phyloP scores from a whole-genome alignment of 177 flowering plant species.

The Tripterygium wilfordii region DNA sequence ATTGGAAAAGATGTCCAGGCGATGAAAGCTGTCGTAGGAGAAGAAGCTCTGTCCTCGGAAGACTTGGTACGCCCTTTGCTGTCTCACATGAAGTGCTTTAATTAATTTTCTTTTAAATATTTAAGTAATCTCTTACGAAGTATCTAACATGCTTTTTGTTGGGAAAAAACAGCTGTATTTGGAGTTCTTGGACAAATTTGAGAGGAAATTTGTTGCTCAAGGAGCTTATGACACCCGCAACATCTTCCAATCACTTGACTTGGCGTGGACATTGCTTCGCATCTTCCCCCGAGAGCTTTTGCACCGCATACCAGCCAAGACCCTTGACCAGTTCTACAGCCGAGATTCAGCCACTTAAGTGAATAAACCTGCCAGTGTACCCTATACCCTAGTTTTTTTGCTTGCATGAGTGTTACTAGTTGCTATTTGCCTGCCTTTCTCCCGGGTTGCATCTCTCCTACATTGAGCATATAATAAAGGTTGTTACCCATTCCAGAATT shows the following conservation, averaged over 20 bases:
- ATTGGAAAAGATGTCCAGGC: slow-evolving; percentile 99
- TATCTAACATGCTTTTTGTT: background rate
- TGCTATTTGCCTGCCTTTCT: no score
- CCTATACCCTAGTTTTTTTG: background rate
- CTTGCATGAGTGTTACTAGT: no score
- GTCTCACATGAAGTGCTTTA: background rate
- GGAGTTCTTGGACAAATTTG: slow-evolving; percentile 93
- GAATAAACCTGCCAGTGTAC: slow-evolving; percentile 48
- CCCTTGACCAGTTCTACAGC: slow-evolving; percentile 79
- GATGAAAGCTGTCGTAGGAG: slow-evolving; percentile 99
- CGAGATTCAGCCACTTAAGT: slow-evolving; percentile 62
- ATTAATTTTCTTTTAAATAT: background rate
- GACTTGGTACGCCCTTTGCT: slow-evolving; percentile 56
- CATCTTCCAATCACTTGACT: slow-evolving; percentile 92
- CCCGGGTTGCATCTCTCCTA: background rate
- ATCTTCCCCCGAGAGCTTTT: slow-evolving; percentile 97
- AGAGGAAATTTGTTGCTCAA: slow-evolving; percentile 88
- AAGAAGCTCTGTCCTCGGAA: slow-evolving; percentile 98
- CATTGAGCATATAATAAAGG: no score
- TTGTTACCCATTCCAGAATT: no score
- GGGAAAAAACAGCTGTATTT: slow-evolving; percentile 65
- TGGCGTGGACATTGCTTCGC: slow-evolving; percentile 95
- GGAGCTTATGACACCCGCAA: slow-evolving; percentile 93
- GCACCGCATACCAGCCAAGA: slow-evolving; percentile 97
- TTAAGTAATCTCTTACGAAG: background rate